Conservation (phyloP, 1,284 basidiomycete genomes). For the Cutaneotrichosporon sp. region DNA sequence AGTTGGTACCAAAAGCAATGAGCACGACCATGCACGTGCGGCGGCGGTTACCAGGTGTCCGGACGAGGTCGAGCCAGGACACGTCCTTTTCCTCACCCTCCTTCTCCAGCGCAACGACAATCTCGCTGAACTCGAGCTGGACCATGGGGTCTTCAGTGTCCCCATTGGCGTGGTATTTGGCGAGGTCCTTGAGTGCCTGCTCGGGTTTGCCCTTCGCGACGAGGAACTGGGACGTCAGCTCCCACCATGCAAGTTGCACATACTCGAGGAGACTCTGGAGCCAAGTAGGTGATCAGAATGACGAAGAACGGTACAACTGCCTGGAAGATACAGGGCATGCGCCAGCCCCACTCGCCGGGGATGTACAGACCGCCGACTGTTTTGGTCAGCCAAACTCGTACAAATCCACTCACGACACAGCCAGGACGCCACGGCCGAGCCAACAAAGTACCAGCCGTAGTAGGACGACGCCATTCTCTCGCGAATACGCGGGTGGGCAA, state of each 20-base stretch:
- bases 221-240: constrained; percentile 23
- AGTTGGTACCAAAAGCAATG: constrained; percentile 49
- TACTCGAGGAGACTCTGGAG: constrained; percentile 42
- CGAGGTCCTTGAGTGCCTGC: constrained; percentile 31
- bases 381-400: constrained; percentile 10
- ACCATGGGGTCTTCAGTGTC: constrained; percentile 23
- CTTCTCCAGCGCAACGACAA: constrained; percentile 25
- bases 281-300: constrained; percentile 3
- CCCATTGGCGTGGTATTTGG: constrained; percentile 30
- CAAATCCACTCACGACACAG: neutral
- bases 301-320: constrained; percentile 10
- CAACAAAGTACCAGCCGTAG: constrained; percentile 16
- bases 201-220: constrained; percentile 26
- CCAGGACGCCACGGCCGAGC: constrained; percentile 11
- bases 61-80: constrained; percentile 32
- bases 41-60: constrained; percentile 31
- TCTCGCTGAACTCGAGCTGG: constrained; percentile 29
- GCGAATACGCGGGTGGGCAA: constrained; percentile 27
- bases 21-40: constrained; percentile 35
- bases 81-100: constrained; percentile 19
- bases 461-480: constrained; percentile 14
- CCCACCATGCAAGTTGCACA: no score
- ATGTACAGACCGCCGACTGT: constrained; percentile 16
- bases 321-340: constrained; percentile 17
- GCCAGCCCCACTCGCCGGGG: constrained; percentile 17